Percentiles rank a stretch among this genome's conserved stretches.
These are phyloP conservation scores for Echeveria elegans DNA, from an alignment of 164 flowering plant genomes.

Conservation along the genomic window DNA sequence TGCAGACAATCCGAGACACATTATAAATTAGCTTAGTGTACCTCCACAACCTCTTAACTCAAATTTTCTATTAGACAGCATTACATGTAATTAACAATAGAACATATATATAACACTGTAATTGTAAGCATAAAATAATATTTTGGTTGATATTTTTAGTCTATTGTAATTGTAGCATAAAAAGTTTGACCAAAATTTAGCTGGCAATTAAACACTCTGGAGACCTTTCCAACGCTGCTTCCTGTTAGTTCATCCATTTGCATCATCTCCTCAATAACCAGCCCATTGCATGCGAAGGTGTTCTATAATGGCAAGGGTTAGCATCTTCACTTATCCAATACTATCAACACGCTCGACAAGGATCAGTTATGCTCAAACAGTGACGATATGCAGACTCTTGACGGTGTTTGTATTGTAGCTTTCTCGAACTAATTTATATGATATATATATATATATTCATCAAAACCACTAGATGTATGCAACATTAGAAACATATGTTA, in stretches of 20 bases:
- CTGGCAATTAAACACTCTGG: not conserved
- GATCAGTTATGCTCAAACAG: slow-evolving; percentile 1
- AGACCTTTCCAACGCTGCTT: not conserved
- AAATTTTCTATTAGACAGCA: not conserved
- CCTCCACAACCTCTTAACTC: not conserved
- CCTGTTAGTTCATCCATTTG: not conserved
- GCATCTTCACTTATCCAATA: slow-evolving; percentile 3
- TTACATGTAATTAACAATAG: not conserved
- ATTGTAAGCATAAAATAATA: too few relatives aligned
- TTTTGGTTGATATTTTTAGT: too few relatives aligned
- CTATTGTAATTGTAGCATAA: too few relatives aligned
- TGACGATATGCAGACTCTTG: slow-evolving; percentile 1
- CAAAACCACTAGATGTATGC: not conserved
- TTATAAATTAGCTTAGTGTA: not conserved
- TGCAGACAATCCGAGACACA: not conserved
- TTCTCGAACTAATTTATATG: not conserved
- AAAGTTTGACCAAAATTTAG: not conserved
- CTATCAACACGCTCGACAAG: not conserved
- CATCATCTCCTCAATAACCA: not conserved
- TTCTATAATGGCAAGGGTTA: not conserved
- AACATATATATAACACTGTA: too few relatives aligned
- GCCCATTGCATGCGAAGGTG: not conserved
- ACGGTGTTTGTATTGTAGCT: slow-evolving; percentile 5
- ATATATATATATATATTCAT: not conserved
- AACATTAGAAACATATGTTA: not conserved